Evolutionary conservation across 2,329 filamentous ascomycete genomes (phyloP).

Genomic region (Xylariaceae sp.): DNA sequence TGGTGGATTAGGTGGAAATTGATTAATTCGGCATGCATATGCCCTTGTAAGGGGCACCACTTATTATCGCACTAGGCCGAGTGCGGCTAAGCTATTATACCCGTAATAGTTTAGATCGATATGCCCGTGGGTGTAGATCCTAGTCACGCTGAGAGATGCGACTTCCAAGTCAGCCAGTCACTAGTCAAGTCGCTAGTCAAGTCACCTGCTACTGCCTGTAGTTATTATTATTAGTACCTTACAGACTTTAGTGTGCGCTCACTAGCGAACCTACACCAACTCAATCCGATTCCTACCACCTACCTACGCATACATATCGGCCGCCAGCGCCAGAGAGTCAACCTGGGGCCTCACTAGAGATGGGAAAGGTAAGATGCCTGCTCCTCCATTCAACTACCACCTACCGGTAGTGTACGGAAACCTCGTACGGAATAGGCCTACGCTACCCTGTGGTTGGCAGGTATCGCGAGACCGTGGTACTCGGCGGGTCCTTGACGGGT

Average conservation of each 20-base stretch:
- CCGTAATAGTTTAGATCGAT: background rate
- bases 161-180: background rate
- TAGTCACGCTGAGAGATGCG: background rate
- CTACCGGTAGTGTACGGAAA: too few species aligned
- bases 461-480: too few species aligned
- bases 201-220: background rate
- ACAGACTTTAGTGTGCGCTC: background rate
- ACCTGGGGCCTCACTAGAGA: background rate
- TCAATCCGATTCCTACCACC: background rate
- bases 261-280: too few species aligned
- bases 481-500: too few species aligned
- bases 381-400: too few species aligned
- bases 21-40: constrained; percentile 14
- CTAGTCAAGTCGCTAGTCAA: background rate
- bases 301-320: background rate
- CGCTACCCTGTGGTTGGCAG: too few species aligned
- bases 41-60: background rate
- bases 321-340: too few species aligned
- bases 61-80: background rate
- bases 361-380: background rate
- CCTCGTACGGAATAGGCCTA: too few species aligned
- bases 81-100: background rate
- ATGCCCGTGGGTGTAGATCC: background rate
- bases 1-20: constrained; percentile 6
- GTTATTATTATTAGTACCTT: background rate